Evolutionary conservation across 2,329 filamentous ascomycete species (phyloP), one percentile per base, ranked within the genome.

Genomic region (Alternaria burnsii): DNA sequence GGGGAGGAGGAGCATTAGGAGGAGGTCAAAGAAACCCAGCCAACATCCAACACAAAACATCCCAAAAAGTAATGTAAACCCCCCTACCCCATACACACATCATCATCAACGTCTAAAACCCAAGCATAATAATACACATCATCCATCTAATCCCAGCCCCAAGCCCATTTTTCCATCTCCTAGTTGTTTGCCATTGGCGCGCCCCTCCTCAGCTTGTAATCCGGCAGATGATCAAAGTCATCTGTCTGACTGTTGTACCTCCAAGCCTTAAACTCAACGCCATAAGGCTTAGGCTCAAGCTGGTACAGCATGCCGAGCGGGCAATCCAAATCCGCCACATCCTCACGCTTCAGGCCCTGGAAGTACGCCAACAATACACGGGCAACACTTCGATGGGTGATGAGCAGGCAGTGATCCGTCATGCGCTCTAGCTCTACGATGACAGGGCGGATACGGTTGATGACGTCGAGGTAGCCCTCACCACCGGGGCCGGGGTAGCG

Each of bases 351-450:
- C 54, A 98, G 84, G 60, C 97, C 94, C 83, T 95, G 93, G 81
- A 99, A 99, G 80, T 99, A 99, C 1, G 94, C 94, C 79, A 99
- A 89, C 61, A 99, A 83, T 6, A 99, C 94, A 32, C 95, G 89
- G 57, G 93, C 94, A 40, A 98, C 91, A 4, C 93, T 96, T 32
- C 95, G 92, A 78, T 98, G 95, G 34, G 92, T 93, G 69, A 98
- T 91, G 70, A 99, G 89, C 62, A 98, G 84, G 55, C 97, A 89
- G 78, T 98, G 94, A 73, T 99, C 95, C 30, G 93, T 97, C 84
- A 97, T 98, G 62, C 95, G 91, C 83, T 99, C 95, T 62, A 97
- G 90, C 82, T 99, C 95, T 52, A 97, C 91, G 66, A 99, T 97
- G 82, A 99, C 95, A 65, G 97, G 91, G 54, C 94, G 91, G 36